phyloP scores from a whole-genome alignment of 495 filamentous ascomycete species.

The Lasiosphaeris hirsuta region DNA sequence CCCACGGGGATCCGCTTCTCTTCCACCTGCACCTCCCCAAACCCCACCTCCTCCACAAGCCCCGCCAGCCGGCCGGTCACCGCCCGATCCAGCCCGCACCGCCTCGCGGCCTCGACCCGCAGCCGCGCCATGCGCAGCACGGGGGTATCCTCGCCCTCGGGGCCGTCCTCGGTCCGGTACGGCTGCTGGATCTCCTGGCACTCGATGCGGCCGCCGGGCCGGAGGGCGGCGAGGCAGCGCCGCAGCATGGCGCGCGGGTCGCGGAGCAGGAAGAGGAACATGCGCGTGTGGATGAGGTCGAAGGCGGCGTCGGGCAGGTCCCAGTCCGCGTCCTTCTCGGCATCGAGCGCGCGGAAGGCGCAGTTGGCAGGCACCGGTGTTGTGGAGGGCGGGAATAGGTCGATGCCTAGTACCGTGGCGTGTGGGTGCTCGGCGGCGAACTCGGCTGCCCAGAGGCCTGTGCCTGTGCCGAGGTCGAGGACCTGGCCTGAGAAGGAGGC shows the following conservation, averaged over 20 bases:
- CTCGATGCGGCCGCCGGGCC: constrained; percentile 39
- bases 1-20: constrained; percentile 36
- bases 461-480: constrained; percentile 25
- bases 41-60: constrained; percentile 55
- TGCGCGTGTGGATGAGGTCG: constrained; percentile 63
- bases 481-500: not conserved
- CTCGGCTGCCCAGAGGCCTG: constrained; percentile 21
- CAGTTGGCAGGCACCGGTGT: constrained; percentile 45
- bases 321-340: constrained; percentile 45
- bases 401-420: constrained; percentile 55
- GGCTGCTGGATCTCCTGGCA: constrained; percentile 25
- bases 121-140: constrained; percentile 9
- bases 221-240: constrained; percentile 30
- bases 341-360: constrained; percentile 52
- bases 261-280: constrained; percentile 50
- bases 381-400: constrained; percentile 57
- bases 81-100: constrained; percentile 19
- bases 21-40: constrained; percentile 45
- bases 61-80: constrained; percentile 47
- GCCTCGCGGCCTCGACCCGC: constrained; percentile 21
- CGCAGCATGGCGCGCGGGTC: constrained; percentile 49
- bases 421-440: constrained; percentile 48
- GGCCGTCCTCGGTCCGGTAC: constrained; percentile 23
- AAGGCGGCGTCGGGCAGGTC: constrained; percentile 45
- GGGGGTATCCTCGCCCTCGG: constrained; percentile 25